Conservation (phyloP, 2,329 filamentous ascomycete genomes). For the Claviceps monticola region DNA sequence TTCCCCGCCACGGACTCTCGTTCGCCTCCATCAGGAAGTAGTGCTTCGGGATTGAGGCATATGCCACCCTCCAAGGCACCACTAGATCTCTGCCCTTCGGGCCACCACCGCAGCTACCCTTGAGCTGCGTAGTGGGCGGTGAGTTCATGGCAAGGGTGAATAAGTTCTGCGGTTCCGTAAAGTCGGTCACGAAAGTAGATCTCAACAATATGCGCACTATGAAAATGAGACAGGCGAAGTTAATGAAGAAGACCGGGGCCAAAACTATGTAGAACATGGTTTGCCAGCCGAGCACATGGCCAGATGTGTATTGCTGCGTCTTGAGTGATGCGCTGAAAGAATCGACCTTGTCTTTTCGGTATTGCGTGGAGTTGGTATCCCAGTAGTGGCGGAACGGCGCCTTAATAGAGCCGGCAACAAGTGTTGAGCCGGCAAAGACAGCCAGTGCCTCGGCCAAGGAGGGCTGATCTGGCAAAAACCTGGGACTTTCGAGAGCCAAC, state of each 20-base stretch:
- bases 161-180: slow-evolving; percentile 62
- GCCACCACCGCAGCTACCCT: slow-evolving; percentile 25
- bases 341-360: slow-evolving; percentile 20
- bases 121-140: slow-evolving; percentile 22
- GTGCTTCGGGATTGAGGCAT: slow-evolving; percentile 23
- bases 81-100: slow-evolving; percentile 22
- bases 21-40: slow-evolving; percentile 29
- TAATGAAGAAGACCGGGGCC: slow-evolving; percentile 50
- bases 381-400: slow-evolving; percentile 48
- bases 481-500: slow-evolving; percentile 27
- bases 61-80: slow-evolving; percentile 29
- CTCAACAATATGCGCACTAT: slow-evolving; percentile 26
- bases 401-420: slow-evolving; percentile 45
- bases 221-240: slow-evolving; percentile 51
- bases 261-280: slow-evolving; percentile 54
- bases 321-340: slow-evolving; percentile 53
- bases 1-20: slow-evolving; percentile 13
- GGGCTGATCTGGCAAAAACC: slow-evolving; percentile 39
- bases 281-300: slow-evolving; percentile 47
- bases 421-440: slow-evolving; percentile 51
- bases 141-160: slow-evolving; percentile 58
- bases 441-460: slow-evolving; percentile 63
- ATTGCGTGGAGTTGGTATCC: slow-evolving; percentile 24
- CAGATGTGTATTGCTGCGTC: slow-evolving; percentile 57
- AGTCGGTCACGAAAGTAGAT: slow-evolving; percentile 57